These are phyloP conservation scores for Alternaria ventricosa DNA, from an alignment of 2,329 filamentous ascomycete species.

Conservation along the genomic window DNA sequence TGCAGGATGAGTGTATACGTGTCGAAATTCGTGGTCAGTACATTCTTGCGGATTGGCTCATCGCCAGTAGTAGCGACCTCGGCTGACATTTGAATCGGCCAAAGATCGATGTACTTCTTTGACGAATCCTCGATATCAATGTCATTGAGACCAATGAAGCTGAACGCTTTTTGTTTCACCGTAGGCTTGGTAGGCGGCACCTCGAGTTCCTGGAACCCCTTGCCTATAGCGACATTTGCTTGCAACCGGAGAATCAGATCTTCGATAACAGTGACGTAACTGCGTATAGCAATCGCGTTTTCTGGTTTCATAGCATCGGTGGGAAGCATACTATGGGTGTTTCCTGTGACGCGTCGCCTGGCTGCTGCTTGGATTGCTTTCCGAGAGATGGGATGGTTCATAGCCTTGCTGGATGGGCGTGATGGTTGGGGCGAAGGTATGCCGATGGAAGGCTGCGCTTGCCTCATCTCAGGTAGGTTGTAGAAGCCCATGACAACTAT, in stretches of 20 bases:
- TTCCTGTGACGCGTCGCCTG: slow-evolving; percentile 55
- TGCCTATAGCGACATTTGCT: slow-evolving; percentile 84
- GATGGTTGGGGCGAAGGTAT: slow-evolving; percentile 59
- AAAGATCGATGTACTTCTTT: slow-evolving; percentile 85
- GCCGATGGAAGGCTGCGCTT: slow-evolving; percentile 63
- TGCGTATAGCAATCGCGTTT: slow-evolving; percentile 70
- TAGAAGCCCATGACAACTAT: slow-evolving; percentile 83
- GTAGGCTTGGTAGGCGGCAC: slow-evolving; percentile 60
- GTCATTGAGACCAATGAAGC: slow-evolving; percentile 30
- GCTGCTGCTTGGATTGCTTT: slow-evolving; percentile 44
- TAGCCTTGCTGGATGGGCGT: slow-evolving; percentile 38
- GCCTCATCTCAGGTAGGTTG: slow-evolving; percentile 77
- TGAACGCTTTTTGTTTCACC: slow-evolving; percentile 32
- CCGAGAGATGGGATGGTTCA: slow-evolving; percentile 34
- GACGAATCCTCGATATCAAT: slow-evolving; percentile 61
- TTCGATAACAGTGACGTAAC: slow-evolving; percentile 83
- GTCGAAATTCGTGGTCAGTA: slow-evolving; percentile 88
- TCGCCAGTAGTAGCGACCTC: slow-evolving; percentile 67
- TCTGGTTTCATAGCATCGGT: slow-evolving; percentile 74
- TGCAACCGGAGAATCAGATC: slow-evolving; percentile 79
- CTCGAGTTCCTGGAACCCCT: slow-evolving; percentile 79
- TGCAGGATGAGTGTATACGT: slow-evolving; percentile 89
- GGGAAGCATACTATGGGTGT: slow-evolving; percentile 66
- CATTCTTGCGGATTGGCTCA: slow-evolving; percentile 59
- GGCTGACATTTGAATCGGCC: slow-evolving; percentile 94